These are phyloP conservation scores for Fusarium robinianum DNA, from an alignment of 2,329 filamentous ascomycete genomes.

Conservation along the genomic window DNA sequence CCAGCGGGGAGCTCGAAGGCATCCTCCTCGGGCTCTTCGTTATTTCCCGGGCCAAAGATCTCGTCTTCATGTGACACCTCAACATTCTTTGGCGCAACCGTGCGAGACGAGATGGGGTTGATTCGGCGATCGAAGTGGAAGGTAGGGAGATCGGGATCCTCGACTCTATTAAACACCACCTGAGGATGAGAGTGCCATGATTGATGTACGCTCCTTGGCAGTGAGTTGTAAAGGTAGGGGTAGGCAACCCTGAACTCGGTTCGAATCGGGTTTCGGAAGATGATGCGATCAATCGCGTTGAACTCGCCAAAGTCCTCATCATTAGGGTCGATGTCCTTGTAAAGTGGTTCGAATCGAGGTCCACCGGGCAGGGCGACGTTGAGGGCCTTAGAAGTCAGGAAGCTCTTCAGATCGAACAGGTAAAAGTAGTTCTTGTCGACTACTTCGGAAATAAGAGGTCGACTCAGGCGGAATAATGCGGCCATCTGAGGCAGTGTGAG, in stretches of 20 bases:
- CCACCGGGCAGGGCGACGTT: slow-evolving; percentile 98
- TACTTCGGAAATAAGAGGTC: slow-evolving; percentile 86
- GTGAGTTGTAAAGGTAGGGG: slow-evolving; percentile 93
- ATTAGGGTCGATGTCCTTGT: slow-evolving; percentile 98
- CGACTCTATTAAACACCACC: slow-evolving; percentile 84
- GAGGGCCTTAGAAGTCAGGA: slow-evolving; percentile 92
- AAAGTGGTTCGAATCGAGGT: slow-evolving; percentile 92
- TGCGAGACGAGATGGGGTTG: slow-evolving; percentile 94
- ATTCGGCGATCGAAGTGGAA: slow-evolving; percentile 99
- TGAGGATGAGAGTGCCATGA: slow-evolving; percentile 95
- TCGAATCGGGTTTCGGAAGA: slow-evolving; percentile 91
- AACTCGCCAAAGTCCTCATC: slow-evolving; percentile 99
- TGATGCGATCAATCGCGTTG: slow-evolving; percentile 98
- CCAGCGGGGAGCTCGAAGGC: slow-evolving; percentile 81
- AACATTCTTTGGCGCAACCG: slow-evolving; percentile 93
- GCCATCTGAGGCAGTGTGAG: slow-evolving; percentile 94
- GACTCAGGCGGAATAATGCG: slow-evolving; percentile 87
- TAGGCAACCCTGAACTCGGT: slow-evolving; percentile 96
- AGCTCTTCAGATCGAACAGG: slow-evolving; percentile 93
- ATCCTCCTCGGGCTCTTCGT: slow-evolving; percentile 75
- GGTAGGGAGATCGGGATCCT: slow-evolving; percentile 86
- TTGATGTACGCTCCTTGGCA: slow-evolving; percentile 90
- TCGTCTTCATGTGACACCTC: slow-evolving; percentile 90
- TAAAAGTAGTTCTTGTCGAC: slow-evolving; percentile 98
- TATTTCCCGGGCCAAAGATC: slow-evolving; percentile 81